These are phyloP conservation scores for Cystoderma amianthinum DNA, from an alignment of 768 basidiomycete genomes.

Conservation along the genomic window DNA sequence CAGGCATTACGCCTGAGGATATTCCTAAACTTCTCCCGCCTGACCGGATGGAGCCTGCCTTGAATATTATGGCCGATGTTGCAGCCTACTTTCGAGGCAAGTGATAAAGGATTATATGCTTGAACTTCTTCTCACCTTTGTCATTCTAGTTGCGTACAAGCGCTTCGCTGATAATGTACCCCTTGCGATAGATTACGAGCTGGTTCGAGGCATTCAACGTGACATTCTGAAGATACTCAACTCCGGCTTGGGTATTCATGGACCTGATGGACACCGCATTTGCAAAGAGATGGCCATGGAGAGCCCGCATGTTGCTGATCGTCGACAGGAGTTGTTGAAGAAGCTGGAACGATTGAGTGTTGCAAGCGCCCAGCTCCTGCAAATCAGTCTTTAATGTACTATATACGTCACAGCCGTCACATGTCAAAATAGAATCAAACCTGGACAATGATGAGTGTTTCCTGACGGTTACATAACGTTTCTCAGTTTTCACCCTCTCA, in stretches of 20 bases:
- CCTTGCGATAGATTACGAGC: conserved; percentile 47
- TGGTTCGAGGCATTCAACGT: conserved; percentile 44
- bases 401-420: not conserved
- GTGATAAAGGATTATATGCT: not conserved
- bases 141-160: conserved; percentile 46
- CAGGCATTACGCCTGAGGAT: conserved; percentile 29
- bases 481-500: too few species aligned
- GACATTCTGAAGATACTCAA: conserved; percentile 39
- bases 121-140: not conserved
- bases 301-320: conserved; percentile 30
- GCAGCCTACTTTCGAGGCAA: conserved; percentile 72
- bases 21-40: conserved; percentile 41
- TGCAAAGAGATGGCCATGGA: conserved; percentile 51
- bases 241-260: conserved; percentile 44
- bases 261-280: conserved; percentile 33
- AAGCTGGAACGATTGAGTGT: conserved; percentile 42
- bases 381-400: not conserved
- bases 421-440: too few species aligned
- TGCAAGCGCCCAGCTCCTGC: conserved; percentile 34
- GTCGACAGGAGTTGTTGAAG: conserved; percentile 40
- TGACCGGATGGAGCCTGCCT: conserved; percentile 46
- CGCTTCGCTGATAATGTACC: conserved; percentile 53
- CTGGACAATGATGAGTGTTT: too few species aligned
- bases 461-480: too few species aligned
- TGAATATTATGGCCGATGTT: conserved; percentile 66